These are phyloP conservation scores for Helichrysum umbraculigerum DNA, from an alignment of 129 eudicot genomes.

Conservation along the genomic window DNA sequence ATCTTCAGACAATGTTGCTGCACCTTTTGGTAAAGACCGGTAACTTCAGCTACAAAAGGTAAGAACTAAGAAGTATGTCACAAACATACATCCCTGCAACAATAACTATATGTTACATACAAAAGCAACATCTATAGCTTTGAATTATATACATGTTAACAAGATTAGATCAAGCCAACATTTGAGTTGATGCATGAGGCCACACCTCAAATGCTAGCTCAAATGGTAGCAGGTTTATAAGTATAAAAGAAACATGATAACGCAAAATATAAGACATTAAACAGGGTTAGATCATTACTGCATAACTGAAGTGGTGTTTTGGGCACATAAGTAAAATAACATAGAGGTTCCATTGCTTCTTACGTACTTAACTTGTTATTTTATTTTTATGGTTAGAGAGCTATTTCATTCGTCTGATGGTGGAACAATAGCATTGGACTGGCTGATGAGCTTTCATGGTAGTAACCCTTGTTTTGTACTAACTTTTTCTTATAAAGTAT, in stretches of 20 bases:
- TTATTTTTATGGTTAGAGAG: conserved; percentile 43
- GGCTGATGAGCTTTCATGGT: conserved; percentile 63
- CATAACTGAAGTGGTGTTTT: neutral
- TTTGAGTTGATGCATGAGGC: neutral
- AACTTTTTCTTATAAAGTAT: conserved; percentile 1
- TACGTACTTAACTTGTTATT: neutral
- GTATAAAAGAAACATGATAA: too few species aligned
- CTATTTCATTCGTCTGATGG: conserved; percentile 67
- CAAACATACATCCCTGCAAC: neutral
- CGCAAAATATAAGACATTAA: too few species aligned
- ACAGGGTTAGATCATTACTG: neutral
- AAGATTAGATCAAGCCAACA: neutral
- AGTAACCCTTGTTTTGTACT: conserved; percentile 11
- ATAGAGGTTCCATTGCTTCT: neutral
- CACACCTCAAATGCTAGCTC: neutral
- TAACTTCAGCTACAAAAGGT: conserved; percentile 62
- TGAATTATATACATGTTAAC: neutral
- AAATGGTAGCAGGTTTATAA: neutral
- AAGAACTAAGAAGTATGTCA: neutral
- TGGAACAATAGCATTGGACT: conserved; percentile 85
- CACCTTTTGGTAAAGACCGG: conserved; percentile 51
- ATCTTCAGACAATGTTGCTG: conserved; percentile 68
- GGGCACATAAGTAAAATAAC: neutral
- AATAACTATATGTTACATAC: neutral
- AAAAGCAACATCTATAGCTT: neutral